A percentile compares a stretch with the other conserved stretches of the same genome.
Conservation (phyloP, 495 filamentous ascomycete species). For the Beverwykella pulmonaria region DNA sequence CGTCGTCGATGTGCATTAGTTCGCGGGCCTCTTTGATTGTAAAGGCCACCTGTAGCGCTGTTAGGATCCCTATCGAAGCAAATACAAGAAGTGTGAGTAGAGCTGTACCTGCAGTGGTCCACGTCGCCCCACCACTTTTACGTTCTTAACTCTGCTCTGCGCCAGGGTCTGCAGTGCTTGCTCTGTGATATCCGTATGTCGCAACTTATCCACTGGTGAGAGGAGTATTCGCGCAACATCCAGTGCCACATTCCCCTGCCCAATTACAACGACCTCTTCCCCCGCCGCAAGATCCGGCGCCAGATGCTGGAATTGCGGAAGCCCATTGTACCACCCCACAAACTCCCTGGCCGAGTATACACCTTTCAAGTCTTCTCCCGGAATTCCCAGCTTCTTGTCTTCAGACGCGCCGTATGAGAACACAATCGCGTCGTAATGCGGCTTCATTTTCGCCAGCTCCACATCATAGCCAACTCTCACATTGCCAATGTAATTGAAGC, state of each 20-base stretch:
- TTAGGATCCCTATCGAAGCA: constrained; percentile 1
- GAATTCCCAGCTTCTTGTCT: constrained; percentile 76
- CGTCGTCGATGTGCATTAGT: constrained; percentile 72
- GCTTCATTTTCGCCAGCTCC: constrained; percentile 66
- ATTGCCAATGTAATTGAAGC: constrained; percentile 93
- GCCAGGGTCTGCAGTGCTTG: constrained; percentile 74
- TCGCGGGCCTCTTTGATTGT: constrained; percentile 93
- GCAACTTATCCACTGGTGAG: constrained; percentile 67
- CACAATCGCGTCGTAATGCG: constrained; percentile 88
- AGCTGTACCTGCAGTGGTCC: constrained; percentile 76
- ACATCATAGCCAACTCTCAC: constrained; percentile 75
- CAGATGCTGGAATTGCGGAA: constrained; percentile 80
- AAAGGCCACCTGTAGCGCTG: constrained; percentile 70
- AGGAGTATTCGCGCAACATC: constrained; percentile 91
- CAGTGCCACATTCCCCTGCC: constrained; percentile 93
- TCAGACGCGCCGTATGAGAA: constrained; percentile 91
- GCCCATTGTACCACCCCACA: constrained; percentile 97
- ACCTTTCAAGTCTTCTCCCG: constrained; percentile 75
- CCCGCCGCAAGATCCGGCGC: constrained; percentile 73
- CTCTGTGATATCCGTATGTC: constrained; percentile 84
- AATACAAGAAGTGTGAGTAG: not conserved
- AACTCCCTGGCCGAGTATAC: constrained; percentile 91
- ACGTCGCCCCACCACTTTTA: constrained; percentile 81
- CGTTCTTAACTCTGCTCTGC: constrained; percentile 73
- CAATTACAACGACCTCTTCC: constrained; percentile 85